A percentile compares a stretch with the other conserved stretches of the same genome.
Evolutionary conservation across 2,329 filamentous ascomycete species (phyloP).

Genomic region (Ophiostoma populinum): DNA sequence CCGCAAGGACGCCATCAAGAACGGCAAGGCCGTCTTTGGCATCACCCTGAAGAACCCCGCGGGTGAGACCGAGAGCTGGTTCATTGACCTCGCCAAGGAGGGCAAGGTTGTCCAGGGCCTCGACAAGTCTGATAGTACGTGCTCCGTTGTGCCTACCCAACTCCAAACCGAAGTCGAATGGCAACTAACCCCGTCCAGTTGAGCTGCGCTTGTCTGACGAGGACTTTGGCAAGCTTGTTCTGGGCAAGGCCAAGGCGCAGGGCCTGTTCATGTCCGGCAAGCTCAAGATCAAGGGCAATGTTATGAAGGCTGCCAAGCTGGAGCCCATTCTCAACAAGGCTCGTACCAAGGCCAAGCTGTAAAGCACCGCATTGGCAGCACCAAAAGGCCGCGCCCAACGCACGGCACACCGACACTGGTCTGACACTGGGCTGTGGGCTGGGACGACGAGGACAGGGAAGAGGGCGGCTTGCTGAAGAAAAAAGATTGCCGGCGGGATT

Average conservation of each 20-base stretch:
- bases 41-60: constrained; percentile 82
- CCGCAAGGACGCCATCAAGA: constrained; percentile 70
- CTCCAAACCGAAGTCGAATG: background rate
- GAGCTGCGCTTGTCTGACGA: constrained; percentile 71
- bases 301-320: constrained; percentile 97
- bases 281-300: constrained; percentile 93
- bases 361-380: too few relatives aligned
- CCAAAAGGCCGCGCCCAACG: too few relatives aligned
- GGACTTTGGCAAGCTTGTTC: constrained; percentile 70
- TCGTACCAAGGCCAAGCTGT: constrained; percentile 60
- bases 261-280: constrained; percentile 95
- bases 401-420: too few relatives aligned
- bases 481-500: too few relatives aligned
- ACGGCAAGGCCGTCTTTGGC: constrained; percentile 71
- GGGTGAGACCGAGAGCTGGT: constrained; percentile 72
- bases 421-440: too few relatives aligned
- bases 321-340: constrained; percentile 85
- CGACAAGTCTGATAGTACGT: constrained; percentile 65
- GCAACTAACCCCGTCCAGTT: constrained; percentile 35
- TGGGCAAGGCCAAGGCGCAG: constrained; percentile 86
- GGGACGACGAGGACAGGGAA: too few relatives aligned
- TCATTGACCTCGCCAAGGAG: constrained; percentile 86
- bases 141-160: background rate
- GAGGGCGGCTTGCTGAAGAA: too few relatives aligned
- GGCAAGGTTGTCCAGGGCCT: constrained; percentile 66